Evolutionary conservation across 108 stramenopile species (phyloP), one percentile per base, ranked within the genome.

Genomic region (Tribonema minus): DNA sequence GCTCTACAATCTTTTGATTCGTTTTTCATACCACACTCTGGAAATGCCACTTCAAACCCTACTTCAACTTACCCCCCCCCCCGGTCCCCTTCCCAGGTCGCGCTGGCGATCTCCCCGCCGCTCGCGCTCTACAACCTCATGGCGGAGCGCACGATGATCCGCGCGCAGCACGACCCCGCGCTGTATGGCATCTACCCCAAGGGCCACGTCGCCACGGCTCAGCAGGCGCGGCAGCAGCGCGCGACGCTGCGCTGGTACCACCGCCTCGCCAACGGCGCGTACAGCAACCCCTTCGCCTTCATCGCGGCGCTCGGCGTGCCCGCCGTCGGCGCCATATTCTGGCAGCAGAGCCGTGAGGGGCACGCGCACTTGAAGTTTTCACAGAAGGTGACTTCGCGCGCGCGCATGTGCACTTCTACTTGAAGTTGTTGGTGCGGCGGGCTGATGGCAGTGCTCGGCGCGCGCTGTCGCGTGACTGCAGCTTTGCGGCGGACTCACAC

Each of bases 91-190:
- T n/a, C 20, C 20, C 46, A 20, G 9, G 46, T 54, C 15, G 77
- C 77, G 25, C 59, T 79, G 59, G 60, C 68, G 61, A 37, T 79
- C 25, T 79, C 77, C 30, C 77, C 77, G 29, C 23, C 62, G 5
- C 7, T 31, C 7, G 6, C 30, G 23, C 62, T 63, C 7, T 63
- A 67, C 77, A 26, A 66, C n/a, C 38, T 79, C 27, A 40, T 39
- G 26, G 41, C 77, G 33, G 77, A 79, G 68, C 59, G 40, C 32
- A 66, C 65, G 33, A 79, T 79, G 77, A 67, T 68, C 60, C 66
- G 32, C 59, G 77, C 77, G 4, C 64, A 70, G 46, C 15, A 37
- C 15, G 58, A 79, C 77, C 77, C 77, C 26, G 37, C 32, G 26
- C 54, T 60, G 32, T 79, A 70, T 67, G 77, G 77, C 3, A 39